Percentiles rank a stretch among this genome's conserved stretches.
These are phyloP conservation scores for Rosa multiflora DNA, from an alignment of 306 rosid genomes.

Conservation along the genomic window DNA sequence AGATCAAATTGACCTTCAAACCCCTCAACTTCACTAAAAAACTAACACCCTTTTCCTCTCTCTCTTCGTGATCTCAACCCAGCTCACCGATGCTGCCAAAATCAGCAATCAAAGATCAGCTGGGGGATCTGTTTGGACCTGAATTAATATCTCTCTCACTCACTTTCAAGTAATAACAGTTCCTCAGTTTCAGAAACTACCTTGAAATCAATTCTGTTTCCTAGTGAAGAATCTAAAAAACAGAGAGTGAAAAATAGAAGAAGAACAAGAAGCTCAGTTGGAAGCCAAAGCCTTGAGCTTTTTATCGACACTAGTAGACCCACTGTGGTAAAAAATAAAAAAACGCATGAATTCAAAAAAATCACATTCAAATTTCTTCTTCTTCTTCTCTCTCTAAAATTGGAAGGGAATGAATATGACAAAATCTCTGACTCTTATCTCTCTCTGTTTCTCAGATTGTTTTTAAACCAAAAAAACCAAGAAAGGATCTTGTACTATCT, in stretches of 20 bases:
- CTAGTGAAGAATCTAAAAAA: slow-evolving; percentile 4
- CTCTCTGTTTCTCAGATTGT: slow-evolving; percentile 37
- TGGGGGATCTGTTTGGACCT: slow-evolving; percentile 36
- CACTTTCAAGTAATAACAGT: slow-evolving; percentile 22
- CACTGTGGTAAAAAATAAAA: background rate
- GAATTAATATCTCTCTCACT: slow-evolving; percentile 19
- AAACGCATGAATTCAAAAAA: slow-evolving; percentile 16
- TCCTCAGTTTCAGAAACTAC: slow-evolving; percentile 34
- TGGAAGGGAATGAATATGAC: slow-evolving; percentile 40
- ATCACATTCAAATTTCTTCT: slow-evolving; percentile 52
- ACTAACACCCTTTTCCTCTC: background rate
- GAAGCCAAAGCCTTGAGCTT: slow-evolving; percentile 26
- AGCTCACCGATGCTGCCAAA: slow-evolving; percentile 36
- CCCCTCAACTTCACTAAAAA: slow-evolving; percentile 9
- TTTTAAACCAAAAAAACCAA: slow-evolving; percentile 1
- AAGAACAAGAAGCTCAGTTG: slow-evolving; percentile 26
- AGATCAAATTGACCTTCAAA: slow-evolving; percentile 27
- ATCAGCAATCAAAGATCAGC: slow-evolving; percentile 37
- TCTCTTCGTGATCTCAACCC: background rate
- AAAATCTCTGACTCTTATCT: slow-evolving; percentile 26
- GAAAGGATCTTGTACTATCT: slow-evolving; percentile 25
- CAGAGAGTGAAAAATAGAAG: slow-evolving; percentile 9
- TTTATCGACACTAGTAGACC: slow-evolving; percentile 31
- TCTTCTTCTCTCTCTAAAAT: background rate
- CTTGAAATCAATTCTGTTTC: slow-evolving; percentile 28